These are phyloP conservation scores for Rhamnella rubrinervis DNA, from an alignment of 331 rosid species.

Conservation along the genomic window DNA sequence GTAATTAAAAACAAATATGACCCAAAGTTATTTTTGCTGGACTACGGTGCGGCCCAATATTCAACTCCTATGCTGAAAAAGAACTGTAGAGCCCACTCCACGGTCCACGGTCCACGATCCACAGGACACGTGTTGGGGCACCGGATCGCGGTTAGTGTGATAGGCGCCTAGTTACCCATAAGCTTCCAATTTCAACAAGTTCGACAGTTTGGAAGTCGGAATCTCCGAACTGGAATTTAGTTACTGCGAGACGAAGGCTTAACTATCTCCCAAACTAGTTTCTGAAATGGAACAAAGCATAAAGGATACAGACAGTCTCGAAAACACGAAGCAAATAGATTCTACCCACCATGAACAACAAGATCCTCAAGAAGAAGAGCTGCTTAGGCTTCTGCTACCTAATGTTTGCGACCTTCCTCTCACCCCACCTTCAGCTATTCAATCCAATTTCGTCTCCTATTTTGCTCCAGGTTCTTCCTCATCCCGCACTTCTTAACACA, in stretches of 20 bases:
- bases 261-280: not conserved
- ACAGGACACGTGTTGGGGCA: too few relatives aligned
- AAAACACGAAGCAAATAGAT: not conserved
- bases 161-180: too few relatives aligned
- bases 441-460: slow-evolving; percentile 69
- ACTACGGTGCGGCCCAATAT: too few relatives aligned
- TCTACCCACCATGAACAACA: not conserved
- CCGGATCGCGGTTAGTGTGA: too few relatives aligned
- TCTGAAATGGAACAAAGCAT: not conserved
- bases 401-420: slow-evolving; percentile 60
- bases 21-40: too few relatives aligned
- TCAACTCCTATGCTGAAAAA: too few relatives aligned
- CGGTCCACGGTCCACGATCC: too few relatives aligned
- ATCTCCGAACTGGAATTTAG: too few relatives aligned
- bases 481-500: not conserved
- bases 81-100: too few relatives aligned
- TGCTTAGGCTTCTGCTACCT: slow-evolving; percentile 56
- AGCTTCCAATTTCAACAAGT: too few relatives aligned
- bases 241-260: not conserved
- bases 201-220: too few relatives aligned
- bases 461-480: slow-evolving; percentile 56
- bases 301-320: not conserved
- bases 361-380: slow-evolving; percentile 27
- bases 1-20: too few relatives aligned
- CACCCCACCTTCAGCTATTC: slow-evolving; percentile 69